Conservation (phyloP, 768 basidiomycete genomes). For the Sistotremastrum suecicum region DNA sequence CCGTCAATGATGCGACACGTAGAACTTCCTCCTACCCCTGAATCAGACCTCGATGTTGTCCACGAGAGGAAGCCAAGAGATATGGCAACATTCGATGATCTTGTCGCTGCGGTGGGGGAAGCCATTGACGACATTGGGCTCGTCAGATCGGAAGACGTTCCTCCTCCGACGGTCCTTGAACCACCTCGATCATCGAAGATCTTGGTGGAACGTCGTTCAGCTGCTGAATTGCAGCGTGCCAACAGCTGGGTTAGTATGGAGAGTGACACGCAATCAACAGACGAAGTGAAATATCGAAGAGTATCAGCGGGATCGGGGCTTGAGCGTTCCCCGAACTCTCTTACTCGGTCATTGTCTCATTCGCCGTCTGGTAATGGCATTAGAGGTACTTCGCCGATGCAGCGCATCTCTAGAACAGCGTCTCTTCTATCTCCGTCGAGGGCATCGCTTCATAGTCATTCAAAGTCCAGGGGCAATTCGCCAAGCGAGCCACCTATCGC, state of each 20-base stretch:
- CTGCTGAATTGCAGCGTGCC: neutral
- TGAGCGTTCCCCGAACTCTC: constrained; percentile 14
- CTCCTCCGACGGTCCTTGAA: constrained; percentile 27
- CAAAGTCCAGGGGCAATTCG: constrained; percentile 19
- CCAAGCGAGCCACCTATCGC: constrained; percentile 13
- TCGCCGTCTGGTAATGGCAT: too few species aligned
- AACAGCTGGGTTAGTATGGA: neutral
- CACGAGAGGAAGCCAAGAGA: constrained; percentile 9
- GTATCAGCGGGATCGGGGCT: neutral
- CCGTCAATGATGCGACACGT: constrained; percentile 24
- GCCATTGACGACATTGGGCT: constrained; percentile 27
- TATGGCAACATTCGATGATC: constrained; percentile 21
- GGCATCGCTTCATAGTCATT: constrained; percentile 8
- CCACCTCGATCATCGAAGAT: constrained; percentile 15
- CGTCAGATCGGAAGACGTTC: constrained; percentile 17
- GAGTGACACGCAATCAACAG: too few species aligned
- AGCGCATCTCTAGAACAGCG: neutral
- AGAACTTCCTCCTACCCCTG: constrained; percentile 13
- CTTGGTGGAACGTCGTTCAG: neutral
- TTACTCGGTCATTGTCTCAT: constrained; percentile 35
- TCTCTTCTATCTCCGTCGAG: neutral
- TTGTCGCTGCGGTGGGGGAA: constrained; percentile 22
- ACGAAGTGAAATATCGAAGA: too few species aligned
- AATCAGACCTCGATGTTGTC: constrained; percentile 10
- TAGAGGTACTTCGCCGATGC: neutral